Base-by-base conservation (phyloP, 441 rosid species). In the Erodium trifolium region DNA sequence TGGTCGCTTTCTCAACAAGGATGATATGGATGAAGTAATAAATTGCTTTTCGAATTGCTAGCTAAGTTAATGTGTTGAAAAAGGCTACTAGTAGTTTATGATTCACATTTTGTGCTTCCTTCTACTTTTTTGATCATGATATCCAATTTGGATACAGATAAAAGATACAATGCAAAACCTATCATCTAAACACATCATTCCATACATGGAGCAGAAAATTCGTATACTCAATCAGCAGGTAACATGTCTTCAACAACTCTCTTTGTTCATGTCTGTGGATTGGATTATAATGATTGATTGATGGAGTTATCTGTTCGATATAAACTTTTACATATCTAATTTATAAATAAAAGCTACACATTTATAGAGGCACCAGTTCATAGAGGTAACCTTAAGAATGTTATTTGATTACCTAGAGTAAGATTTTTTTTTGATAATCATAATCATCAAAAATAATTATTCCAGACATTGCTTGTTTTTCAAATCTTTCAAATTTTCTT, bases 181-280 rank as follows among this genome's bases (percentile, higher is more conserved):
- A 76, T 78, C 99, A 64, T 90, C 99, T 70, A 95, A 89, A 73
- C 86, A 88, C 78, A 76, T 90, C 73, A 92, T 95, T 83, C 99
- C 99, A 60, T 88, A 85, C 82, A 91, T 95, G 98, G 99, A 95
- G 85, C 92, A 90, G 80, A 91, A 87, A 85, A 89, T 95, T 49
- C 93, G 97, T 65, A 77, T 83, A 69, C 93, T 95, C 73, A 92
- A 95, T 82, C 93, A 88, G 77, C 96, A 95, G 97, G 98, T 89
- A 75, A 31, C 68, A 62, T 72, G 69, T 62, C 73, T 72, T 71
- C 45, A 29, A 47, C 47, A 1, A 35, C 63, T 65, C 59, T 76
- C 68, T 62, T 51, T 27, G 69, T 65, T 75, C 68, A 19, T 51
- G 43, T 35, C 62, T 29, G 43, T 67, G 67, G 29, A 18, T 68